A percentile compares a stretch with the other conserved stretches of the same genome.
These are phyloP conservation scores for Cercospora sp. DNA, from an alignment of 2,329 filamentous ascomycete genomes.

Conservation along the genomic window DNA sequence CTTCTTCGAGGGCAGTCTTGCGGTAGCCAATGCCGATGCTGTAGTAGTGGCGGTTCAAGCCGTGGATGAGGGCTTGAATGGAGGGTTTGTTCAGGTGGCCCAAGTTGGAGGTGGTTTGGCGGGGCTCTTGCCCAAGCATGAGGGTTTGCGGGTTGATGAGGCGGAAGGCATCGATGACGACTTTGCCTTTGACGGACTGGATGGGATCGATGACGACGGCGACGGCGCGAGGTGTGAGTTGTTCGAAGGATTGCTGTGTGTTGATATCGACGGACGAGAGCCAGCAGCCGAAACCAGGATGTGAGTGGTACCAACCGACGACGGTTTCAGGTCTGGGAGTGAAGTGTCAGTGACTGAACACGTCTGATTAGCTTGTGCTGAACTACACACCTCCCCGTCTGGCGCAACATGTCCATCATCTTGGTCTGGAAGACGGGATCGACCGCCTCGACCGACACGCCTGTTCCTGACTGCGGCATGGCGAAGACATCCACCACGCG, in stretches of 20 bases:
- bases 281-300: constrained; percentile 99
- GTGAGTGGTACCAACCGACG: constrained; percentile 99
- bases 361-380: neutral
- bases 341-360: constrained; percentile 5
- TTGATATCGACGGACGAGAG: constrained; percentile 99
- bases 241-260: constrained; percentile 99
- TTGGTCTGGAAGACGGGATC: constrained; percentile 99
- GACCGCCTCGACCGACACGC: constrained; percentile 96
- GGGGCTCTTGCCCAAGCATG: constrained; percentile 96
- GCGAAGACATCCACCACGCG: constrained; percentile 98
- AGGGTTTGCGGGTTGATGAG: constrained; percentile 97
- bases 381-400: constrained; percentile 79
- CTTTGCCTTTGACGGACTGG: constrained; percentile 98
- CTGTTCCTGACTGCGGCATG: constrained; percentile 98
- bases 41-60: constrained; percentile 98
- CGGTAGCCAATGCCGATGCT: constrained; percentile 98
- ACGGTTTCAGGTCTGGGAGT: constrained; percentile 81
- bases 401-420: constrained; percentile 99
- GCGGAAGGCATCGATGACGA: constrained; percentile 98
- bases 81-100: constrained; percentile 98
- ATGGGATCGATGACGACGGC: constrained; percentile 98
- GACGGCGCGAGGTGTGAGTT: constrained; percentile 92
- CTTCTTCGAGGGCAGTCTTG: constrained; percentile 94
- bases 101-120: constrained; percentile 95
- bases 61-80: constrained; percentile 98